These are phyloP conservation scores for Hirschioporus abietinus DNA, from an alignment of 768 basidiomycete species.

Conservation along the genomic window DNA sequence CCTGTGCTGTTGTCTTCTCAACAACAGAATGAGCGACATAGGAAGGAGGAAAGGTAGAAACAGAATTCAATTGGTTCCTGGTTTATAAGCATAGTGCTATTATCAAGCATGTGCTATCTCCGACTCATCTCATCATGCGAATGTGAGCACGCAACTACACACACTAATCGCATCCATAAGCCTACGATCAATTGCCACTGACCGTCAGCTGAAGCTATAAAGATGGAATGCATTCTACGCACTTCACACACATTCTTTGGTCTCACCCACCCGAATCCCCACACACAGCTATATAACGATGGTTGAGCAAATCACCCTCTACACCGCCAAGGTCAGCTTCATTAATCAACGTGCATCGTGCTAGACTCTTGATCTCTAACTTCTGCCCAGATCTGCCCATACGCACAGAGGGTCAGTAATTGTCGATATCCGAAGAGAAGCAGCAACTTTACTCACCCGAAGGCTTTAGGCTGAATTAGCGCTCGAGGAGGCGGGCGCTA, in stretches of 20 bases:
- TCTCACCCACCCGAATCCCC: background rate
- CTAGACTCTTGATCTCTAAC: background rate
- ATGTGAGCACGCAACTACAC: no score
- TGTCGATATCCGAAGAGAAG: no score
- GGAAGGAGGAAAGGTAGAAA: no score
- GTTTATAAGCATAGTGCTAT: no score
- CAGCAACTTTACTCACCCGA: background rate
- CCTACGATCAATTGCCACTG: no score
- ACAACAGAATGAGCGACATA: no score
- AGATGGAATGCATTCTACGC: background rate
- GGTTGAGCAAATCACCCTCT: conserved; percentile 34
- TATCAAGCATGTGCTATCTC: no score
- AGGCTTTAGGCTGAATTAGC: conserved; percentile 49
- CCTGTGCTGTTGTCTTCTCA: no score
- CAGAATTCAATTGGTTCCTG: no score
- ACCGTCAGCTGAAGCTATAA: background rate
- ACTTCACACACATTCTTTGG: background rate
- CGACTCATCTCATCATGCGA: no score
- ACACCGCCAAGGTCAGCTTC: conserved; percentile 38
- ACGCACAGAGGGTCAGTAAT: conserved; percentile 45
- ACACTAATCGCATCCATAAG: no score
- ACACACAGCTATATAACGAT: background rate
- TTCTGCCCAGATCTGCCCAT: conserved; percentile 46
- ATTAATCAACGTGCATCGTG: background rate
- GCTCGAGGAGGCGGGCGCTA: conserved; percentile 47